These are phyloP conservation scores for Schoenoplectus tabernaemontani DNA, from an alignment of 202 grass and related monocot species.

Conservation along the genomic window DNA sequence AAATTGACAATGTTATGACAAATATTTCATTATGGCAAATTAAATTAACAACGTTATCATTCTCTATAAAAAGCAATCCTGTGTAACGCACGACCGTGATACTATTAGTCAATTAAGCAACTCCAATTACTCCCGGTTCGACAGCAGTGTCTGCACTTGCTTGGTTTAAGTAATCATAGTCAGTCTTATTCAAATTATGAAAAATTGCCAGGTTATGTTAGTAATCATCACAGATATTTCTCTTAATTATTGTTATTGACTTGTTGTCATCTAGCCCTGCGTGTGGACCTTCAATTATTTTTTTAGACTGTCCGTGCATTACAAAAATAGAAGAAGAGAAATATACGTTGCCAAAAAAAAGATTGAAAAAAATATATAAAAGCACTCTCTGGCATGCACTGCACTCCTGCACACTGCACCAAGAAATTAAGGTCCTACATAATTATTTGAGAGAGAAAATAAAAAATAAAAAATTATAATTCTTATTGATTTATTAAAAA, in stretches of 20 bases:
- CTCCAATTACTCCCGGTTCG: background rate
- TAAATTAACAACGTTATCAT: no score
- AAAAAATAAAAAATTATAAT: background rate
- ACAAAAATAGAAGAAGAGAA: no score
- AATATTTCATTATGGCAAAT: no score
- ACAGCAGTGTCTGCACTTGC: background rate
- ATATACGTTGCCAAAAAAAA: no score
- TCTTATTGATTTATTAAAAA: background rate
- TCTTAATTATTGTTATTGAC: background rate
- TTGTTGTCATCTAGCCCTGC: background rate
- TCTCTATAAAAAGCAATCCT: no score
- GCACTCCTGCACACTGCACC: background rate
- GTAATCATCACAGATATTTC: background rate
- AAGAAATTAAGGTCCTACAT: background rate
- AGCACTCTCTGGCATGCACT: background rate
- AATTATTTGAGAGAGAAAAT: constrained; percentile 3
- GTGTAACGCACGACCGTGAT: no score
- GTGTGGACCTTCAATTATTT: background rate
- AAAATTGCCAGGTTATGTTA: background rate
- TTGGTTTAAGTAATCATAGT: background rate
- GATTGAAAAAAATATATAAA: background rate
- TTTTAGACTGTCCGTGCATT: background rate
- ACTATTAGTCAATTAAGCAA: background rate
- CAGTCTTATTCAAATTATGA: background rate
- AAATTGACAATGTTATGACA: no score